phyloP scores from a whole-genome alignment of 75 land plant genomes.

The Picea glauca region DNA sequence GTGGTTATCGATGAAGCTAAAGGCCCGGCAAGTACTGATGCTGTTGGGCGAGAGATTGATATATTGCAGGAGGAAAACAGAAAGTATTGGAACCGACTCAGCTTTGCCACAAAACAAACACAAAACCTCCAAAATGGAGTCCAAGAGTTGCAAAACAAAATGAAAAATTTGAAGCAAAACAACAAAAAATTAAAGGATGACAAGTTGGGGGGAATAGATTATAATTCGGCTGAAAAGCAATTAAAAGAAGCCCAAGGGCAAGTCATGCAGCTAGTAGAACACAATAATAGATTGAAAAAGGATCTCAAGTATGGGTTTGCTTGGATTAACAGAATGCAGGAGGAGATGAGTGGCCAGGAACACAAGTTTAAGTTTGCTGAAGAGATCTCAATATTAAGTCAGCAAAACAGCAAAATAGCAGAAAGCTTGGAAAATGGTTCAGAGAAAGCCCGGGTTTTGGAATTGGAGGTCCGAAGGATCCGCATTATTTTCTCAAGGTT shows the following conservation, averaged over 20 bases:
- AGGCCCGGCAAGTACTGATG: background rate
- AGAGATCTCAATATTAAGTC: conserved; percentile 3
- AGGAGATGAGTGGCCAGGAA: background rate
- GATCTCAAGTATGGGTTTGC: conserved; percentile 7
- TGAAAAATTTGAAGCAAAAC: background rate
- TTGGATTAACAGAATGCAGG: conserved; percentile 2
- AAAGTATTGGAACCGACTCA: background rate
- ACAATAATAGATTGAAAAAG: conserved; percentile 4
- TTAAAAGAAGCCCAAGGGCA: conserved; percentile 1
- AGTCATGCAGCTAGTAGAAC: conserved; percentile 3
- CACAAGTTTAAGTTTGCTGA: background rate
- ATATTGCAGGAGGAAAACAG: conserved; percentile 7
- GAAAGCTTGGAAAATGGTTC: too few relatives aligned
- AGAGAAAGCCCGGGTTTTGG: too few relatives aligned
- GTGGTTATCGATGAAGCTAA: conserved; percentile 5
- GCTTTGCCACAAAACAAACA: background rate
- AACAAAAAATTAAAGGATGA: conserved; percentile 4
- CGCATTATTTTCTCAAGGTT: too few relatives aligned
- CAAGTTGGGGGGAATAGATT: background rate
- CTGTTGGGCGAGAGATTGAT: background rate
- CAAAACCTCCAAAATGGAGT: conserved; percentile 3
- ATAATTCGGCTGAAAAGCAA: background rate
- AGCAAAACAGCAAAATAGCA: background rate
- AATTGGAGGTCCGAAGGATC: too few relatives aligned
- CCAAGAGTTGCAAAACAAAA: background rate